phyloP scores from a whole-genome alignment of 2,329 filamentous ascomycete genomes.

The Hypoxylon sp. region DNA sequence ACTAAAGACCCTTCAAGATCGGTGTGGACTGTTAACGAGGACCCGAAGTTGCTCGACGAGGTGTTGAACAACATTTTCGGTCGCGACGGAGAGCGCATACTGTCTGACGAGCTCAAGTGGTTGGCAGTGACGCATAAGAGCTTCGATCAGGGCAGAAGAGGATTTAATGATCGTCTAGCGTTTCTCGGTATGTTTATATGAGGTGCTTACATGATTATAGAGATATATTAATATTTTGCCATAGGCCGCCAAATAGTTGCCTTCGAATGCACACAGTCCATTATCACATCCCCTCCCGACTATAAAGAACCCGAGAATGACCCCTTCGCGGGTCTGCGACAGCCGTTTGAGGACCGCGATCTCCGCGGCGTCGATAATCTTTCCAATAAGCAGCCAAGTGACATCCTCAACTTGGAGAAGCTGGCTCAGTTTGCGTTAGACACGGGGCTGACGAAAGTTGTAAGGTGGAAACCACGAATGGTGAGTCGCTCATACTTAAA shows the following conservation, averaged over 20 bases:
- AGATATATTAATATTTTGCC: conserved; percentile 6
- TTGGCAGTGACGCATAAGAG: conserved; percentile 97
- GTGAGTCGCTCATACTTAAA: conserved; percentile 65
- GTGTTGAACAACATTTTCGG: conserved; percentile 86
- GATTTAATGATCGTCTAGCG: conserved; percentile 94
- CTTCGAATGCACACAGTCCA: conserved; percentile 68
- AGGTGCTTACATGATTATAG: background rate
- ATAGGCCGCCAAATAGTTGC: conserved; percentile 53
- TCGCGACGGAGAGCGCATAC: conserved; percentile 76
- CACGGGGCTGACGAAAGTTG: conserved; percentile 79
- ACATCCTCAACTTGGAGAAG: conserved; percentile 75
- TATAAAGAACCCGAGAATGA: conserved; percentile 50
- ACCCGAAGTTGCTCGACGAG: conserved; percentile 80
- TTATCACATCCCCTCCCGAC: conserved; percentile 66
- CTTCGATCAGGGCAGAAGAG: conserved; percentile 93
- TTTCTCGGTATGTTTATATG: conserved; percentile 78
- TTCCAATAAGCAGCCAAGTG: conserved; percentile 69
- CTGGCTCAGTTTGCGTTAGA: conserved; percentile 77
- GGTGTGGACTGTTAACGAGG: conserved; percentile 79
- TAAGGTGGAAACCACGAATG: conserved; percentile 90
- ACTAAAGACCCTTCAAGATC: conserved; percentile 68
- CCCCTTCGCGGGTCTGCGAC: conserved; percentile 68
- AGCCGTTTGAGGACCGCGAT: conserved; percentile 78
- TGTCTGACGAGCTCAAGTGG: conserved; percentile 96
- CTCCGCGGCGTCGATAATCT: conserved; percentile 83